Evolutionary conservation across 176 grass and related monocot genomes (phyloP), one percentile per base, ranked within the genome.

Genomic region (Triticum aestivum): DNA sequence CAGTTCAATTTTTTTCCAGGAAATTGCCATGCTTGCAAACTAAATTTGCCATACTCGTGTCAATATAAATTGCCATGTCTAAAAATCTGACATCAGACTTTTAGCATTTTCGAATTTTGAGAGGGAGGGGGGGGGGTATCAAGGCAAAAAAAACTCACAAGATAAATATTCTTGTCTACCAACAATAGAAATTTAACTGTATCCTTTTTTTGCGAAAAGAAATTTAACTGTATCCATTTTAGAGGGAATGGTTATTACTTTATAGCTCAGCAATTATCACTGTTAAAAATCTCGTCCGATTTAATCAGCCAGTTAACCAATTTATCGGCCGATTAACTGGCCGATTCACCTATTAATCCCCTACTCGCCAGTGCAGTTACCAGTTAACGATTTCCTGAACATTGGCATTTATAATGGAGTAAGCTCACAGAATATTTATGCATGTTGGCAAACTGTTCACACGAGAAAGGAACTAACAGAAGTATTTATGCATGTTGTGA

Each of bases 381-480:
- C 52, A 58, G 17, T 20, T 58, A 58, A 58, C 18, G 2, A 58
- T 58, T 58, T 58, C 52, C 6, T 58, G 17, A 58, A 58, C 52
- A 58, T 58, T 58, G 18, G 27, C 39, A 73, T 27, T 47, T 61
- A 33, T 75, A 89, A 75, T 14, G 27, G 52, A 78, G 52, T 79
- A 24, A 23, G 54, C 68, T 64, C 18, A 52, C 41, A 61, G 9
- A 7, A 8, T 82, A 70, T 76, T 56, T 65, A 69, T 83, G 13
- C 66, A 83, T 73, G 20, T 58, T 14, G 18, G n/a, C 61, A 84
- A 79, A 17, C 64, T 67, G 67, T 70, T 69, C 26, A 61, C 29
- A 87, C 21, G 10, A 82, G 42, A 81, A 64, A 88, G 35, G 13
- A 83, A 87, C 84, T 88, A 81, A 95, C 79, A 63, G 27, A 84